Evolutionary conservation across 164 flowering plant species (phyloP), one percentile per base, ranked within the genome.

Genomic region (Magnolia changhungtana): DNA sequence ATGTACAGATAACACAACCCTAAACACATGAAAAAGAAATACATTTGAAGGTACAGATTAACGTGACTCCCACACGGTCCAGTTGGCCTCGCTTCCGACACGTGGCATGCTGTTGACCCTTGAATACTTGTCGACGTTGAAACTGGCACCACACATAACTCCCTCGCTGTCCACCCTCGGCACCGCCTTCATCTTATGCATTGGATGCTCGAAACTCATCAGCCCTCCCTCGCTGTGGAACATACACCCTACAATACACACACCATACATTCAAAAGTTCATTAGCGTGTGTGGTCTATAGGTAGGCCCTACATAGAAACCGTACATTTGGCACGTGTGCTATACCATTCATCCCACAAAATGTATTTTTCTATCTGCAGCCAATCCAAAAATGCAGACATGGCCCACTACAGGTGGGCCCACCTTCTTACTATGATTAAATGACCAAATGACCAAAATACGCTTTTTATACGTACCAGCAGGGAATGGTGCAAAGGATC

Each of bases 141-240:
- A 96, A 75, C 80, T 85, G 68, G 99, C 90, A 4, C 99, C 96
- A 80, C 98, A 96, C 84, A 94, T 83, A 3, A 80, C 91, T 0
- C 98, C 97, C 75, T 94, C 94, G 73, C 98, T 94, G 63, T 96
- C 97, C 7, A 92, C 79, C 78, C 97, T 87, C 1, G 95, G 98
- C 97, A 96, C 87, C 23, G 97, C 91, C 84, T 83, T 96, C 81
- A 94, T 78, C 86, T 88, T 92, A 84, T 96, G 85, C 91, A 90
- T 91, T 16, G 97, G 99, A 81, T 96, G 98, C 88, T 92, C 97
- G 74, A 87, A 96, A 87, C 94, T 96, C 95, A 82, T 88, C 82
- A 92, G 67, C 2, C 99, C 98, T 65, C 92, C 89, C 2, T 87
- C 97, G 66, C 96, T 91, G 78, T 92, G 97, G 76, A 92, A 94